phyloP scores from a whole-genome alignment of 768 basidiomycete genomes.

The Strobilomyces dryophilus region DNA sequence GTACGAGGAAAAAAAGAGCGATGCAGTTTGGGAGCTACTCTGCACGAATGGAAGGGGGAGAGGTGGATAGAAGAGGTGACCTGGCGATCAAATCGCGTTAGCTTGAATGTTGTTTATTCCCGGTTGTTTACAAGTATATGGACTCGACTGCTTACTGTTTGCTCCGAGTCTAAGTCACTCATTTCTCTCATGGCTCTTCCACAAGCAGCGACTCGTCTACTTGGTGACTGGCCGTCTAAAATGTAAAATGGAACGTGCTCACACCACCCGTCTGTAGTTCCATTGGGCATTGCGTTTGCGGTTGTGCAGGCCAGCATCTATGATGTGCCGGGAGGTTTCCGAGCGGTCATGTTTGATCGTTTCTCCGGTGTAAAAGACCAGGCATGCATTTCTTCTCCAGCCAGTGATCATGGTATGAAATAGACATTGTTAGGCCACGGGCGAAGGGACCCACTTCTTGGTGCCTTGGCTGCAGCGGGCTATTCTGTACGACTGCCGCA shows the following conservation, averaged over 20 bases:
- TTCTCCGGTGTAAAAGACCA: conserved; percentile 86
- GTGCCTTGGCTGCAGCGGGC: conserved; percentile 95
- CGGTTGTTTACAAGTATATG: conserved; percentile 20
- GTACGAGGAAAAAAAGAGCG: conserved; percentile 79
- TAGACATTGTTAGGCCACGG: conserved; percentile 56
- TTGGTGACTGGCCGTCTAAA: conserved; percentile 36
- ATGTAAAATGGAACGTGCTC: conserved; percentile 4
- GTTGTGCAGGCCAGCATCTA: conserved; percentile 50
- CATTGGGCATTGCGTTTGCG: conserved; percentile 40
- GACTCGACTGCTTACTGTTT: background rate
- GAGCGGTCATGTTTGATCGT: conserved; percentile 97
- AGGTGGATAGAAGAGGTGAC: conserved; percentile 50
- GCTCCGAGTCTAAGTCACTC: background rate
- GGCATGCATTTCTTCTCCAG: conserved; percentile 38
- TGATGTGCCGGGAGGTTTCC: conserved; percentile 86
- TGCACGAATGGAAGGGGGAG: conserved; percentile 71
- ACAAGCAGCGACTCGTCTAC: conserved; percentile 43
- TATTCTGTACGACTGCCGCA: conserved; percentile 96
- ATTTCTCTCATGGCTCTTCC: conserved; percentile 45
- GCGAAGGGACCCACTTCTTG: conserved; percentile 94
- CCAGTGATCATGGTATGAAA: background rate
- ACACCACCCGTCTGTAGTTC: conserved; percentile 19
- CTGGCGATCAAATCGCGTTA: conserved; percentile 12
- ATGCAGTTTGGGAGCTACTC: conserved; percentile 97
- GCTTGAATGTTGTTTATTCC: conserved; percentile 18